These are phyloP conservation scores for Neurospora intermedia DNA, from an alignment of 495 filamentous ascomycete species.

Conservation along the genomic window DNA sequence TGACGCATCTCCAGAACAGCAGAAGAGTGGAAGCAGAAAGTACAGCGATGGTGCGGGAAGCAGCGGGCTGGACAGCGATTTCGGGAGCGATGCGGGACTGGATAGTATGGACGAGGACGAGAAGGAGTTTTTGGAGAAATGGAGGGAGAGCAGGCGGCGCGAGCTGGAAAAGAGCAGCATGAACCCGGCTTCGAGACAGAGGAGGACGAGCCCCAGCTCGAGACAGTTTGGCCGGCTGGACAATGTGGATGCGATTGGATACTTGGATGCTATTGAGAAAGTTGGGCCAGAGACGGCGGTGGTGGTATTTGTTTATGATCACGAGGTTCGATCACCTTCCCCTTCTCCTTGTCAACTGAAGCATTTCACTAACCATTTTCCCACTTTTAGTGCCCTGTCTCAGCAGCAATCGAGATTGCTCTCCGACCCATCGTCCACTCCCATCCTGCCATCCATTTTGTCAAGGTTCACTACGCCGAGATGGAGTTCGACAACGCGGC, in stretches of 20 bases:
- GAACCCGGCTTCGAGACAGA: slow-evolving; percentile 30
- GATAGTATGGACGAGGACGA: slow-evolving; percentile 41
- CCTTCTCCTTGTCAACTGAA: neutral
- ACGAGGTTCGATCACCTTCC: slow-evolving; percentile 51
- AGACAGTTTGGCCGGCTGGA: slow-evolving; percentile 68
- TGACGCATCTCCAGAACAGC: neutral
- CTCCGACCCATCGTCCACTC: slow-evolving; percentile 58
- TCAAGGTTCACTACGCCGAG: slow-evolving; percentile 84
- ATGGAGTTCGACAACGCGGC: slow-evolving; percentile 90
- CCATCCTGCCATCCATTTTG: slow-evolving; percentile 65
- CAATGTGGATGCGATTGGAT: slow-evolving; percentile 79
- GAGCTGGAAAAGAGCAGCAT: slow-evolving; percentile 55
- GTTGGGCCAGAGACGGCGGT: slow-evolving; percentile 71
- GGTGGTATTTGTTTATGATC: slow-evolving; percentile 92
- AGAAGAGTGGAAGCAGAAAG: neutral
- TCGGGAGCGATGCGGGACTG: slow-evolving; percentile 25
- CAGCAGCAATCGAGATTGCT: slow-evolving; percentile 64
- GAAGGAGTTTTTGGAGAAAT: slow-evolving; percentile 70
- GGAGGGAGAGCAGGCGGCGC: slow-evolving; percentile 66
- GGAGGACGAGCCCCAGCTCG: slow-evolving; percentile 58
- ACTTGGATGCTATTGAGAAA: slow-evolving; percentile 90
- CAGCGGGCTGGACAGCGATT: slow-evolving; percentile 38
- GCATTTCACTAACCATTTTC: neutral
- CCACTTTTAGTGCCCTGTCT: slow-evolving; percentile 54
- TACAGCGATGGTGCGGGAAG: slow-evolving; percentile 23